Percentiles rank a stretch among this genome's conserved stretches.
These are phyloP conservation scores for Fusarium stilboides DNA, from an alignment of 2,329 filamentous ascomycete genomes.

Conservation along the genomic window DNA sequence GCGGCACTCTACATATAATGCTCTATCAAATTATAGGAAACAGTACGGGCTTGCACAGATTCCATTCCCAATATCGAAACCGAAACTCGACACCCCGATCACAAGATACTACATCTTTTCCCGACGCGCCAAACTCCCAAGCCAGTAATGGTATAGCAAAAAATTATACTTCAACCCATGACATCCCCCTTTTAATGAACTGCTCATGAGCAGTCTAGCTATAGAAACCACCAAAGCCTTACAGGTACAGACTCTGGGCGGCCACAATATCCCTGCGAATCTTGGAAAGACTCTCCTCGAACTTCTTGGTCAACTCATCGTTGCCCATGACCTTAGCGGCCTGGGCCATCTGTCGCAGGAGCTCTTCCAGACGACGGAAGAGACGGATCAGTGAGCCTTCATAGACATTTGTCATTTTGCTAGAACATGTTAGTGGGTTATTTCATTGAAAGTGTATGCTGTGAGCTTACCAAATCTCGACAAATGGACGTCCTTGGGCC, in stretches of 20 bases:
- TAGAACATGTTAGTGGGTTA: constrained; percentile 57
- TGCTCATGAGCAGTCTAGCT: constrained; percentile 4
- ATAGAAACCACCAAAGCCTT: constrained; percentile 47
- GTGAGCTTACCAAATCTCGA: constrained; percentile 88
- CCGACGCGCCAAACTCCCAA: constrained; percentile 48
- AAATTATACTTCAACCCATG: constrained; percentile 31
- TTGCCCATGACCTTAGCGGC: constrained; percentile 98
- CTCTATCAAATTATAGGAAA: constrained; percentile 35
- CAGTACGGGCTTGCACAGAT: constrained; percentile 36
- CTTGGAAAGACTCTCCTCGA: constrained; percentile 87
- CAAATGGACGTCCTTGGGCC: constrained; percentile 91
- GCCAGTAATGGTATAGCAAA: constrained; percentile 44
- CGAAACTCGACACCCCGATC: constrained; percentile 25
- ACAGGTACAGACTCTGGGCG: constrained; percentile 93
- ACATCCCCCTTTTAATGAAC: constrained; percentile 26
- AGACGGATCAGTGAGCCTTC: constrained; percentile 96
- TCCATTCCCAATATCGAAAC: constrained; percentile 38
- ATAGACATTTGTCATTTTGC: constrained; percentile 99
- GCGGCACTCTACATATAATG: constrained; percentile 12
- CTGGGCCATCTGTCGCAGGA: constrained; percentile 94
- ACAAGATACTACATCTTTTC: constrained; percentile 37
- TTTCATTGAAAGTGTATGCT: background rate
- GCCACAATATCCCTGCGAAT: constrained; percentile 95
- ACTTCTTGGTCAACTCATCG: constrained; percentile 92
- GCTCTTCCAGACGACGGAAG: constrained; percentile 94